phyloP scores from a whole-genome alignment of 1,284 basidiomycete genomes.

The Moesziomyces globuligerus region DNA sequence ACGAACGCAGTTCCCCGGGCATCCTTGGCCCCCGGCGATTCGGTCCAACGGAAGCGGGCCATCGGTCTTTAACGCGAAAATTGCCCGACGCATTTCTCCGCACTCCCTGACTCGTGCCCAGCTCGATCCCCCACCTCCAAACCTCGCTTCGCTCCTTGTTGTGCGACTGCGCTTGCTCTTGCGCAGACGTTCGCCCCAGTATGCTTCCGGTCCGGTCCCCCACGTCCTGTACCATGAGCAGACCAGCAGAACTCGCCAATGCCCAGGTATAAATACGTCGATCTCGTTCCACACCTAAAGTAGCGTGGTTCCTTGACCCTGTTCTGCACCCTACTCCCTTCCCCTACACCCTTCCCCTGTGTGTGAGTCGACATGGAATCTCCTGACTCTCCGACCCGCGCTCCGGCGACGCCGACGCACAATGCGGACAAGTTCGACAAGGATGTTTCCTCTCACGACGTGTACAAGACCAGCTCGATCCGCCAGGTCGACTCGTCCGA shows the following conservation, averaged over 20 bases:
- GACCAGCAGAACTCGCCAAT: no score
- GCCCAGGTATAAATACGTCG: no score
- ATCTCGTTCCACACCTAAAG: no score
- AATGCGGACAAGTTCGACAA: constrained; percentile 14
- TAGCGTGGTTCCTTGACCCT: no score
- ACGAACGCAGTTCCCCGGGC: no score
- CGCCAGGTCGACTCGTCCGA: constrained; percentile 8
- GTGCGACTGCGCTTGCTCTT: neutral
- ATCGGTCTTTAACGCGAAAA: neutral
- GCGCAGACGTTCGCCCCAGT: no score
- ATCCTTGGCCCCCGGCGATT: neutral
- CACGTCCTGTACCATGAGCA: no score
- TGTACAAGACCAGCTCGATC: constrained; percentile 12
- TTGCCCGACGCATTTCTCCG: neutral
- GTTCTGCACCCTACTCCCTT: neutral
- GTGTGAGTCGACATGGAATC: constrained; percentile 32
- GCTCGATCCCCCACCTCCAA: neutral
- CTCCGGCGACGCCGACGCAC: constrained; percentile 11
- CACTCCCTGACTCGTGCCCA: no score
- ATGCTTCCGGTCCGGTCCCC: no score
- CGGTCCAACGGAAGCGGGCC: neutral
- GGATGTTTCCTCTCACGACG: constrained; percentile 1
- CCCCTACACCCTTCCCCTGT: no score
- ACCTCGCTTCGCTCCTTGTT: neutral
- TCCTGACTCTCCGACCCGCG: constrained; percentile 15